These are phyloP conservation scores for Magnusiomyces sp. DNA, from an alignment of 1,139 yeast species.

Conservation along the genomic window DNA sequence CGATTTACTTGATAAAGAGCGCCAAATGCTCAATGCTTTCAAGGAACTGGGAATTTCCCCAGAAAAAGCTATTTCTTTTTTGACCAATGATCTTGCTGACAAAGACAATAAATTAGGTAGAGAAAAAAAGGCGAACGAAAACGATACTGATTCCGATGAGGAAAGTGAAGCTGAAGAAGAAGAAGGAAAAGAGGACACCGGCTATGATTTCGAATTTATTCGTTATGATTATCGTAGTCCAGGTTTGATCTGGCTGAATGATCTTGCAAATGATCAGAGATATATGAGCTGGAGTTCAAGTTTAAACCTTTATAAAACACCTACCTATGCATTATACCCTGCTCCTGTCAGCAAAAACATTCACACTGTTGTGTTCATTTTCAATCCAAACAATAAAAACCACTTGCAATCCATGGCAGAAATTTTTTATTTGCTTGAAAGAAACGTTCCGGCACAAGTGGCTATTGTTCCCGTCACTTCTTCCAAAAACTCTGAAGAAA, in stretches of 20 bases:
- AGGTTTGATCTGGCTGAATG: constrained; percentile 64
- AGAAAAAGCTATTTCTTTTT: constrained; percentile 17
- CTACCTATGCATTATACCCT: too few relatives aligned
- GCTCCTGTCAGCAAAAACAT: constrained; percentile 56
- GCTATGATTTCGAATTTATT: constrained; percentile 18
- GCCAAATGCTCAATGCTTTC: constrained; percentile 19
- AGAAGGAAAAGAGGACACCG: constrained; percentile 13
- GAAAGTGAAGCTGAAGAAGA: not conserved
- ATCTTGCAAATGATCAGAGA: constrained; percentile 54
- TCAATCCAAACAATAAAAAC: constrained; percentile 50
- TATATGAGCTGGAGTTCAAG: constrained; percentile 44
- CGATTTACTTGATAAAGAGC: constrained; percentile 29
- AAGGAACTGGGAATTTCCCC: constrained; percentile 15
- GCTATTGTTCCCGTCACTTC: constrained; percentile 62
- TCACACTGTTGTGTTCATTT: constrained; percentile 62
- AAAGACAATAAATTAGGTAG: constrained; percentile 9
- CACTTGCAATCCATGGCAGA: constrained; percentile 41
- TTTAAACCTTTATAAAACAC: constrained; percentile 25
- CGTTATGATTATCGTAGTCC: constrained; percentile 39
- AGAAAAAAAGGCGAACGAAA: not conserved
- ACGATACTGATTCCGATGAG: not conserved
- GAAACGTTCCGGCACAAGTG: constrained; percentile 66
- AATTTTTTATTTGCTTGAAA: constrained; percentile 39
- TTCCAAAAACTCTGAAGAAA: constrained; percentile 20
- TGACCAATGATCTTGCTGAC: constrained; percentile 9